Evolutionary conservation across 495 filamentous ascomycete genomes (phyloP), one percentile per base, ranked within the genome.

Genomic region (Daldinia concentrica): DNA sequence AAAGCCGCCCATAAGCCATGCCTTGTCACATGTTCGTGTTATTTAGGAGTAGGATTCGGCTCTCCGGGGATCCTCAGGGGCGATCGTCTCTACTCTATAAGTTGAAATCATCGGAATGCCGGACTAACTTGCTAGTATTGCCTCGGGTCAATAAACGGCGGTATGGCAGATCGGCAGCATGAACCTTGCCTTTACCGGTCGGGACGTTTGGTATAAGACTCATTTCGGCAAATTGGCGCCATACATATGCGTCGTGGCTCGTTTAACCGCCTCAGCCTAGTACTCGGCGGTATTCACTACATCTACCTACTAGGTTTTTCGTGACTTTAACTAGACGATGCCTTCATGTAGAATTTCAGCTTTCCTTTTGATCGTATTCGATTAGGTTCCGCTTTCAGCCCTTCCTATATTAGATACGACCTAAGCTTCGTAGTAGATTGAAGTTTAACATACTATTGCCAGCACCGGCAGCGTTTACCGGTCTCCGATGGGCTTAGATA

Each of bases 151-250:
- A 62, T 66, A 27, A 15, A 6, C 26, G 50, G 43, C 64, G 64
- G 32, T 19, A 39, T 32, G 29, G 27, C n/a, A 5, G 41, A 45
- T 45, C 34, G 36, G 45, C 56, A 57, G 30, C 30, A 41, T 43
- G 14, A 41, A 14, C 8, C 39, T 34, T 48, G 26, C 19, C 12
- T 3, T 30, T 34, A 14, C 7, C 22, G 37, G 19, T 14, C 45
- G 41, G 30, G 54, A n/a, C 11, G n/a, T n/a, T 45, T 15, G 26
- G 39, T 27, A 30, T 54, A 27, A 48, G 36, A 26, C 41, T 66
- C 11, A 67, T 61, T n/a, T 67, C 48, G 24, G 36, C 36, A 61
- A 58, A 68, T 68, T 61, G 29, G 55, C 57, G 27, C 29, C 19
- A 36, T 56, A 17, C 45, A 55, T 67, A 60, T 60, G 56, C 24